Evolutionary conservation across 2,329 filamentous ascomycete genomes (phyloP).

Genomic region (Venturia pyrina): DNA sequence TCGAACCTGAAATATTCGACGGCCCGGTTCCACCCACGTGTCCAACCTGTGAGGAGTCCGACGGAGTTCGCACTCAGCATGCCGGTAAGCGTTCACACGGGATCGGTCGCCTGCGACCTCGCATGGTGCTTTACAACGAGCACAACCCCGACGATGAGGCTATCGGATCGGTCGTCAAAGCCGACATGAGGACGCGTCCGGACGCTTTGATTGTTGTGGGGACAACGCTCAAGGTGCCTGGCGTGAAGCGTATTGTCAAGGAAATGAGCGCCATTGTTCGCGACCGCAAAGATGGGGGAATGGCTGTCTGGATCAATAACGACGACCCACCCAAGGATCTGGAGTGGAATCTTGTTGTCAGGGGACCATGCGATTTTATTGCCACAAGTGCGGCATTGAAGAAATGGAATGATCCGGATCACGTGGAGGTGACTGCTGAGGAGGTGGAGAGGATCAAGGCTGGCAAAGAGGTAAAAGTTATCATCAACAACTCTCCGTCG

Average conservation of each 20-base stretch:
- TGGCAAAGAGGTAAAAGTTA: conserved; percentile 13
- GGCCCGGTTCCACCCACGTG: conserved; percentile 79
- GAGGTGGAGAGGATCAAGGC: conserved; percentile 23
- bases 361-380: conserved; percentile 79
- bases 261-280: conserved; percentile 86
- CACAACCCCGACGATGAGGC: conserved; percentile 94
- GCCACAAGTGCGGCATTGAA: conserved; percentile 59
- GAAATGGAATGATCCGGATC: conserved; percentile 42
- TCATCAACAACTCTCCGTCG: conserved; percentile 10
- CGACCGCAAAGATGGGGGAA: conserved; percentile 62
- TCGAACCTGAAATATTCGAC: conserved; percentile 70
- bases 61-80: conserved; percentile 62
- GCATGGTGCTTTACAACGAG: conserved; percentile 96
- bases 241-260: conserved; percentile 77
- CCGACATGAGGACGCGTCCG: conserved; percentile 74
- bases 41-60: conserved; percentile 60
- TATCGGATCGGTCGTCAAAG: conserved; percentile 80
- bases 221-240: conserved; percentile 90
- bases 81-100: conserved; percentile 88
- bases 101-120: conserved; percentile 76
- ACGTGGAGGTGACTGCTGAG: conserved; percentile 24
- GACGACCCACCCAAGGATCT: conserved; percentile 80
- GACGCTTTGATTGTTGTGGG: conserved; percentile 93
- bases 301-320: conserved; percentile 91
- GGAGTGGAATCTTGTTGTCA: conserved; percentile 87